A percentile compares a stretch with the other conserved stretches of the same genome.
These are phyloP conservation scores for Paraphaeosphaeria sporulosa DNA, from an alignment of 2,329 filamentous ascomycete species.

Conservation along the genomic window DNA sequence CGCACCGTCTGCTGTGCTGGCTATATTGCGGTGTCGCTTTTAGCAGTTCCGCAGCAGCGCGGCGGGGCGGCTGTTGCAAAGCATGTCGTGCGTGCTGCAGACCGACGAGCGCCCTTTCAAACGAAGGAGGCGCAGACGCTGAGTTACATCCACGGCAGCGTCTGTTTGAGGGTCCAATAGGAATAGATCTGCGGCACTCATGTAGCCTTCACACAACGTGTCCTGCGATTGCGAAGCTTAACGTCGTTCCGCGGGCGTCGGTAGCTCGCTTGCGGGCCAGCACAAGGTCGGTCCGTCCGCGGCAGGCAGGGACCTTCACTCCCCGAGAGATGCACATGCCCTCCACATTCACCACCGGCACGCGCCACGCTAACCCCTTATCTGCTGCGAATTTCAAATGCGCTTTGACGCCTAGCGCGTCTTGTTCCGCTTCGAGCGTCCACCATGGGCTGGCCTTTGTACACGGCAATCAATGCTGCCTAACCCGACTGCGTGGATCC, in stretches of 20 bases:
- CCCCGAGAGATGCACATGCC: constrained; percentile 1
- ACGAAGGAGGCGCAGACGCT: neutral
- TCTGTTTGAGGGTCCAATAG: neutral
- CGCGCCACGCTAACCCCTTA: neutral
- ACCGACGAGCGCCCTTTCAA: neutral
- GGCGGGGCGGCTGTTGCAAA: constrained; percentile 31
- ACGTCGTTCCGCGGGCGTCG: neutral
- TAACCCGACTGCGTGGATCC: constrained; percentile 22
- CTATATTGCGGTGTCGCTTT: constrained; percentile 29
- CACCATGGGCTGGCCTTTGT: neutral
- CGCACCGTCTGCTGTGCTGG: constrained; percentile 37
- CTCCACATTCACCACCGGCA: neutral
- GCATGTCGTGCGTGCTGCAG: constrained; percentile 22
- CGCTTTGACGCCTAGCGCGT: constrained; percentile 1
- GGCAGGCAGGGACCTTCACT: constrained; percentile 12
- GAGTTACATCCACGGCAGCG: neutral
- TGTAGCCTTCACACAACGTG: neutral
- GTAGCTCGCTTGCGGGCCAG: constrained; percentile 7
- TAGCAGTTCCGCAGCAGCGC: constrained; percentile 24
- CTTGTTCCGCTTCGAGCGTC: neutral
- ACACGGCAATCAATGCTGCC: constrained; percentile 21
- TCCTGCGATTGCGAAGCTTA: constrained; percentile 1
- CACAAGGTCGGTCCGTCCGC: neutral
- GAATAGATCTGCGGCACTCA: neutral
- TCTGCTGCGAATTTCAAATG: constrained; percentile 4